These are phyloP conservation scores for Dujonia santamariae DNA, from an alignment of 1,139 yeast species.

Conservation along the genomic window DNA sequence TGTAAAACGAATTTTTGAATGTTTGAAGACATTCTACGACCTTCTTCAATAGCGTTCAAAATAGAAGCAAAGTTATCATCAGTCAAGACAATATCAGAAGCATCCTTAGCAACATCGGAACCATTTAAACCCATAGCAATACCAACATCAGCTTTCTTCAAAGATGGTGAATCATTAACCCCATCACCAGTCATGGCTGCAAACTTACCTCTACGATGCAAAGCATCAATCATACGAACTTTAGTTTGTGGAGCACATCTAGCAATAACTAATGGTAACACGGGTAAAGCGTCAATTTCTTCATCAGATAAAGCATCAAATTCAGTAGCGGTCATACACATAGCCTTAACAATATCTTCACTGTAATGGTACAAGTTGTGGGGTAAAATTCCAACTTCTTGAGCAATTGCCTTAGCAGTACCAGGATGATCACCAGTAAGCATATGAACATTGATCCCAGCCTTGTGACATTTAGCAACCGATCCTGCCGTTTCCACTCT, in stretches of 20 bases:
- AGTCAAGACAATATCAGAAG: conserved; percentile 54
- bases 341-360: conserved; percentile 30
- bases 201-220: conserved; percentile 43
- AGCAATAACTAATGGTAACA: conserved; percentile 39
- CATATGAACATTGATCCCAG: conserved; percentile 54
- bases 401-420: conserved; percentile 52
- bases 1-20: conserved; percentile 49
- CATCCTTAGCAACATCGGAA: conserved; percentile 59
- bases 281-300: conserved; percentile 31
- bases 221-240: conserved; percentile 47
- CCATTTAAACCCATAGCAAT: conserved; percentile 45
- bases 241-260: conserved; percentile 57
- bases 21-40: conserved; percentile 45
- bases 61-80: conserved; percentile 52
- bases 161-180: conserved; percentile 37
- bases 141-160: conserved; percentile 38
- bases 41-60: conserved; percentile 51
- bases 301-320: conserved; percentile 33
- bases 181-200: conserved; percentile 41
- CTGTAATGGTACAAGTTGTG: conserved; percentile 36
- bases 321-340: conserved; percentile 47
- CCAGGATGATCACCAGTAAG: conserved; percentile 55
- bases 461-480: conserved; percentile 43
- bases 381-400: conserved; percentile 49
- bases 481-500: conserved; percentile 47